These are phyloP conservation scores for Corymbia maculata DNA, from an alignment of 345 rosid species.

Conservation along the genomic window DNA sequence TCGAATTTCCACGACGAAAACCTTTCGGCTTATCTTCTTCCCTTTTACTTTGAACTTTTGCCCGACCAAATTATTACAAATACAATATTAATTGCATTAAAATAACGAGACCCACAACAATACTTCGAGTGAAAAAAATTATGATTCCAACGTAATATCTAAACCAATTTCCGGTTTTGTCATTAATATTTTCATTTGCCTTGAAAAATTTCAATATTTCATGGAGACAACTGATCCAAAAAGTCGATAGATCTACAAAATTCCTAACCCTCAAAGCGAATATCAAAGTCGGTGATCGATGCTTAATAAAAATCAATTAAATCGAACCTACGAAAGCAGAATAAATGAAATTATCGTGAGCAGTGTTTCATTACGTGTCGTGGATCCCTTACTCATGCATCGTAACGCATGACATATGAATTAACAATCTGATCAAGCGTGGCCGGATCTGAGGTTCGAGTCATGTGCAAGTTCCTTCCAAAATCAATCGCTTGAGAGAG, in stretches of 20 bases:
- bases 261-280: background rate
- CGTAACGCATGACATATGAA: background rate
- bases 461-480: background rate
- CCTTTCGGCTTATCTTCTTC: background rate
- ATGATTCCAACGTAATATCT: background rate
- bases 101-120: background rate
- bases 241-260: too few species aligned
- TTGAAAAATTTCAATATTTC: background rate
- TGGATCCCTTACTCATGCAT: background rate
- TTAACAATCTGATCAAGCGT: background rate
- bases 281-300: background rate
- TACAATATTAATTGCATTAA: background rate
- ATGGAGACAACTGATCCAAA: too few species aligned
- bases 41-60: background rate
- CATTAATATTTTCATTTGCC: background rate
- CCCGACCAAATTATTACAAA: background rate
- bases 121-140: background rate
- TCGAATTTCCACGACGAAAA: background rate
- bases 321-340: background rate
- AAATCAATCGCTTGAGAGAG: background rate
- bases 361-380: background rate
- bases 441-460: background rate
- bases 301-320: background rate
- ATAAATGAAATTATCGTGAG: background rate
- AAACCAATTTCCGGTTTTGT: background rate